phyloP scores from a whole-genome alignment of 2,329 filamentous ascomycete species.

The Ceratocystis cacaofunesta region DNA sequence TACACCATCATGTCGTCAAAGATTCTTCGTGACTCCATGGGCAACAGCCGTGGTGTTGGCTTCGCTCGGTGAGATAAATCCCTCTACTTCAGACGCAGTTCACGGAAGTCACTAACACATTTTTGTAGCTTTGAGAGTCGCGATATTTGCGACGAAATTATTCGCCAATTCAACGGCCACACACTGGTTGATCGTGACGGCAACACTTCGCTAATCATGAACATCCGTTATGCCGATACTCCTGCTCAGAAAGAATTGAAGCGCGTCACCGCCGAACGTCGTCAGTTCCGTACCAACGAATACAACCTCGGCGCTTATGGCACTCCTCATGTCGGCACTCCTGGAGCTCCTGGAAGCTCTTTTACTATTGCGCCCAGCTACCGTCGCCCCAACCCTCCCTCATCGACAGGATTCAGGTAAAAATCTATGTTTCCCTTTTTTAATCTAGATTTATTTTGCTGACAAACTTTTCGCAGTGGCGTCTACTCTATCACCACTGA shows the following conservation, averaged over 20 bases:
- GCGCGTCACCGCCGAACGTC: slow-evolving; percentile 84
- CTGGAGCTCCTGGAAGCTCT: slow-evolving; percentile 22
- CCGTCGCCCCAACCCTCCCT: slow-evolving; percentile 25
- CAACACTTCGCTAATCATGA: slow-evolving; percentile 47
- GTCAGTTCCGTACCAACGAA: slow-evolving; percentile 90
- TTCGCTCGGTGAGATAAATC: slow-evolving; percentile 64
- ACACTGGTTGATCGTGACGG: slow-evolving; percentile 56
- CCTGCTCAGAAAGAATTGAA: slow-evolving; percentile 94
- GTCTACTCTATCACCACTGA: slow-evolving; percentile 11
- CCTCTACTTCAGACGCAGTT: neutral
- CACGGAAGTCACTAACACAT: slow-evolving; percentile 12
- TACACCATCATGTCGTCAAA: slow-evolving; percentile 84
- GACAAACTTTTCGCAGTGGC: neutral
- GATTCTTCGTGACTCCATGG: slow-evolving; percentile 81
- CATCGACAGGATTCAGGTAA: slow-evolving; percentile 4
- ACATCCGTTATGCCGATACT: slow-evolving; percentile 94
- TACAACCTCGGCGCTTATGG: slow-evolving; percentile 67
- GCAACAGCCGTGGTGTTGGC: slow-evolving; percentile 88
- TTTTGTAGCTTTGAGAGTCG: slow-evolving; percentile 68
- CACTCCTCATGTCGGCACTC: slow-evolving; percentile 44
- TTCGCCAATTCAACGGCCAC: slow-evolving; percentile 71
- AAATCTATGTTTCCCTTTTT: neutral
- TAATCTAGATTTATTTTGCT: neutral
- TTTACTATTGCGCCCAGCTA: slow-evolving; percentile 19
- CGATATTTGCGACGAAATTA: slow-evolving; percentile 79